Conservation (phyloP, 495 filamentous ascomycete genomes). For the Paragyromitra xinjiangensis region DNA sequence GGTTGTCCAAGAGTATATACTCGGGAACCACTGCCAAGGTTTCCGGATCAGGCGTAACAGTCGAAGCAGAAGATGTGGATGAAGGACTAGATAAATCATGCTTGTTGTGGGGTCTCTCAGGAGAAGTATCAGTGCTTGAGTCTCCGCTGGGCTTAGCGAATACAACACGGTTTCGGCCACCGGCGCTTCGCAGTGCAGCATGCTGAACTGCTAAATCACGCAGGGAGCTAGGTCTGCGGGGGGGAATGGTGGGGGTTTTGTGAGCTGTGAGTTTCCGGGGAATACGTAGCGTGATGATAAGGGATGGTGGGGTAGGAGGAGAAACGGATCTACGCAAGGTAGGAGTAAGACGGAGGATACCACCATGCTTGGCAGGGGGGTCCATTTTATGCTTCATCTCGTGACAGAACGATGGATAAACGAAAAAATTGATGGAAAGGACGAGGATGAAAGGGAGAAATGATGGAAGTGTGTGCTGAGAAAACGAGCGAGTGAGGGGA, state of each 20-base stretch:
- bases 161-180: neutral
- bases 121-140: neutral
- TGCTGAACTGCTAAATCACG: neutral
- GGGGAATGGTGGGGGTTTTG: neutral
- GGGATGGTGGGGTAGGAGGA: slow-evolving; percentile 16
- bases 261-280: neutral
- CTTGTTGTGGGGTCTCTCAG: neutral
- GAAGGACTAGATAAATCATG: slow-evolving; percentile 2
- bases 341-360: slow-evolving; percentile 19
- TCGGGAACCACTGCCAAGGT: neutral
- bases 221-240: neutral
- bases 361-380: neutral
- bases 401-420: neutral
- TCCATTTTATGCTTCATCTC: slow-evolving; percentile 4
- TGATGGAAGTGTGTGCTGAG: neutral
- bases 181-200: neutral
- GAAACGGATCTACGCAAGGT: slow-evolving; percentile 10
- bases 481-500: slow-evolving; percentile 25
- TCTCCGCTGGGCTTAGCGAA: neutral
- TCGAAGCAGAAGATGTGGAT: slow-evolving; percentile 7
- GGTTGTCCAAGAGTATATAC: neutral
- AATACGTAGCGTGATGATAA: slow-evolving; percentile 26
- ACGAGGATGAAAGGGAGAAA: neutral
- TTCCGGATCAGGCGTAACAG: neutral
- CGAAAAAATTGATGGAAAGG: neutral